Base-by-base conservation (phyloP, 805 yeast genomes). In the Candida lessepsii region DNA sequence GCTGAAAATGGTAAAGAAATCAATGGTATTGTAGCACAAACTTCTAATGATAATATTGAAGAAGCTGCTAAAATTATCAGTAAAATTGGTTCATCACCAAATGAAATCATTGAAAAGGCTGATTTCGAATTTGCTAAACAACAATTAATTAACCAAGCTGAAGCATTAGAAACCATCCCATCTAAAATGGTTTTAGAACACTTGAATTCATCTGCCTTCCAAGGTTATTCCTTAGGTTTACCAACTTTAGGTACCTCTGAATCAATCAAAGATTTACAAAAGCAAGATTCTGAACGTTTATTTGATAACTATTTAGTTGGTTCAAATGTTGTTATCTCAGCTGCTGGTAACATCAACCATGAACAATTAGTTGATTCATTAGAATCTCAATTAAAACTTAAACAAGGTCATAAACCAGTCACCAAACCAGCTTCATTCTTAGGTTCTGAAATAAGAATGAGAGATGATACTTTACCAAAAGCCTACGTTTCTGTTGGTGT, bases 371-470 rank as follows among this genome's bases (percentile, higher is more conserved):
- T 82, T 46, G 80, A 79, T 45, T 73, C 82, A 41, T 78, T 85
- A 45, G 81, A 81, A 57, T 61, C 72, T 45, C 54, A 71, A 44
- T 57, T 79, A 39, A 51, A 66, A 35, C 53, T 81, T 23, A 67
- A 78, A 40, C 63, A 73, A 37, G 87, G 85, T 49, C 60, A 75
- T 41, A 65, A 65, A 58, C 71, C 72, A 41, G 61, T 66, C 18
- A 57, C 56, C 39, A 72, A 73, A 51, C 70, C 78, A 40, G 77
- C 86, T 46, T 61, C 79, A 41, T 86, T 85, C 78, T 75, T 86
- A 61, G 95, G 95, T 62, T 84, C 93, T 34, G 95, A 86, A 61
- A 82, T 84, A 50, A 81, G 90, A 77, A 70, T 84, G 71, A 83
- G 95, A 80, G 95, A 86, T 60, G 95, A 86, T 67, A 86, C 88